Evolutionary conservation across 2,329 filamentous ascomycete species (phyloP).

Genomic region (Diaporthe citri): DNA sequence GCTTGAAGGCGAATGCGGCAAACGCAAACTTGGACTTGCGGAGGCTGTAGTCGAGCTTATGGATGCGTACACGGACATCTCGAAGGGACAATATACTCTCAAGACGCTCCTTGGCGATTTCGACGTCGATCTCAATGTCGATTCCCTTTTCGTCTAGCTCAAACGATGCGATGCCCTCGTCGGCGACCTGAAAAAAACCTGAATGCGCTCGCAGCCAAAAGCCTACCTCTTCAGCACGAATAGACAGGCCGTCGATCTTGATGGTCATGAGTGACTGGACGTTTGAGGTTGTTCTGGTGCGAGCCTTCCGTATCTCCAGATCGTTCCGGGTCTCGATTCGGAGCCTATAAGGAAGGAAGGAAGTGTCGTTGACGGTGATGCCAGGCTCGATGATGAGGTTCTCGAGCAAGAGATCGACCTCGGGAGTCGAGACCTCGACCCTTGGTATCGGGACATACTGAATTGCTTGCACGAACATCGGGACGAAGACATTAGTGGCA

Average conservation of each 20-base stretch:
- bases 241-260: conserved; percentile 84
- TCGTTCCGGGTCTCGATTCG: conserved; percentile 88
- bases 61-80: conserved; percentile 82
- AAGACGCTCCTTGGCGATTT: conserved; percentile 81
- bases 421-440: conserved; percentile 86
- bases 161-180: conserved; percentile 89
- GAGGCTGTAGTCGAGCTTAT: conserved; percentile 86
- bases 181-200: conserved; percentile 79
- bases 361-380: conserved; percentile 83
- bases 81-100: conserved; percentile 86
- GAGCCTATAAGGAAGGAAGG: conserved; percentile 88
- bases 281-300: conserved; percentile 73
- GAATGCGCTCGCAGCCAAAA: conserved; percentile 89
- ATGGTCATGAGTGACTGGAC: conserved; percentile 81
- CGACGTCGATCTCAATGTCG: conserved; percentile 86
- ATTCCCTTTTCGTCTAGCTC: conserved; percentile 88
- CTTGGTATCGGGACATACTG: conserved; percentile 93
- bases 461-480: conserved; percentile 79
- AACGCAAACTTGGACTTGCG: conserved; percentile 81
- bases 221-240: conserved; percentile 87
- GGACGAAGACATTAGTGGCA: conserved; percentile 83
- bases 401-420: conserved; percentile 87
- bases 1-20: conserved; percentile 86
- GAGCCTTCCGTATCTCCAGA: conserved; percentile 84
- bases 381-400: conserved; percentile 93